Percentiles rank a stretch among this genome's conserved stretches.
phyloP scores from a whole-genome alignment of 805 yeast genomes.

The Lipomyces yamanashiensis region DNA sequence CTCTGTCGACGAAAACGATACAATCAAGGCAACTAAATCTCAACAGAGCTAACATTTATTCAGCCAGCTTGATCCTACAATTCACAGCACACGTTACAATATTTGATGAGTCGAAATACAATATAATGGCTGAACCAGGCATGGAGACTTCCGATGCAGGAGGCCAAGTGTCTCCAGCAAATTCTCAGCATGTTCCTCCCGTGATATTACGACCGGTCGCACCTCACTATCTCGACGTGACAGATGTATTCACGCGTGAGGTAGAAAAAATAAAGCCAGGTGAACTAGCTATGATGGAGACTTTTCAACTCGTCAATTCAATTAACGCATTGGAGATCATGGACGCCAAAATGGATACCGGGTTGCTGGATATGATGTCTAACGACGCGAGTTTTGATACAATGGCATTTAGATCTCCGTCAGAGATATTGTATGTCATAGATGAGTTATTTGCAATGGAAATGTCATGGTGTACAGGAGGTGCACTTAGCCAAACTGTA shows the following conservation, averaged over 20 bases:
- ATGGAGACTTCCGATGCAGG: not conserved
- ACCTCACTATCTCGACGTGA: slow-evolving; percentile 27
- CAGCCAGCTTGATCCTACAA: no score
- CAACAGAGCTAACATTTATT: no score
- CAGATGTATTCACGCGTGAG: slow-evolving; percentile 23
- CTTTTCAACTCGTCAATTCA: slow-evolving; percentile 75
- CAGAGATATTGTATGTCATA: slow-evolving; percentile 56
- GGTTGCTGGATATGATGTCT: slow-evolving; percentile 55
- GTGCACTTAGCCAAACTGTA: slow-evolving; percentile 75
- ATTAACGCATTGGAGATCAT: slow-evolving; percentile 81
- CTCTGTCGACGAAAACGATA: no score
- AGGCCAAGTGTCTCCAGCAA: not conserved
- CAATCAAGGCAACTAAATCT: no score
- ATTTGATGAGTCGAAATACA: not conserved
- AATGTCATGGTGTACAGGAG: slow-evolving; percentile 76
- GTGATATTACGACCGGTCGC: slow-evolving; percentile 14
- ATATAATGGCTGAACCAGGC: not conserved
- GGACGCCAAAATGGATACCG: slow-evolving; percentile 77
- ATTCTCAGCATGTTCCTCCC: not conserved
- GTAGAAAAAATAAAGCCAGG: slow-evolving; percentile 50
- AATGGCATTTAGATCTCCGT: slow-evolving; percentile 46
- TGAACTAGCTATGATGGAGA: slow-evolving; percentile 60
- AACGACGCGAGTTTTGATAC: slow-evolving; percentile 54
- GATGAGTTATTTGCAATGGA: slow-evolving; percentile 59
- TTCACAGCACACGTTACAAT: no score